These are phyloP conservation scores for Cladophialophora yegresii DNA, from an alignment of 2,329 filamentous ascomycete species.

Conservation along the genomic window DNA sequence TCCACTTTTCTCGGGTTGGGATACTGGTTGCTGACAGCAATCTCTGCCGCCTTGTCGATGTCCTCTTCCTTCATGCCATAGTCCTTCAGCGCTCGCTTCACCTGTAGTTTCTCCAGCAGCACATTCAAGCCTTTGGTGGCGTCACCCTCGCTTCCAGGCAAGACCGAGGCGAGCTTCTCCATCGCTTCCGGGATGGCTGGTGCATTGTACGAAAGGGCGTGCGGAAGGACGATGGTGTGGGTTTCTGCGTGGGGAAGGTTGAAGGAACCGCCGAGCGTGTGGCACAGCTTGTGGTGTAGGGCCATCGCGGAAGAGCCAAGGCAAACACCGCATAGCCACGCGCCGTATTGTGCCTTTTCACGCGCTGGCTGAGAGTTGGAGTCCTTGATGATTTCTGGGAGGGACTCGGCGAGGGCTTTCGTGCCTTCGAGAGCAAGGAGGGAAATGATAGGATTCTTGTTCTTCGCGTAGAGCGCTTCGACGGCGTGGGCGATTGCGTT, in stretches of 20 bases:
- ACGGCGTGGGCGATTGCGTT: conserved; percentile 69
- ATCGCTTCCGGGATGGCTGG: conserved; percentile 57
- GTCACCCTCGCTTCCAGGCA: conserved; percentile 61
- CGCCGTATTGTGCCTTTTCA: conserved; percentile 60
- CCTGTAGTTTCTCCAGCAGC: conserved; percentile 56
- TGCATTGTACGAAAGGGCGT: conserved; percentile 65
- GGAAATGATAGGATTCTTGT: conserved; percentile 62
- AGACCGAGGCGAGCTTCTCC: conserved; percentile 54
- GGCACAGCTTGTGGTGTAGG: conserved; percentile 69
- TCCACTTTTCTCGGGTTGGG: conserved; percentile 61
- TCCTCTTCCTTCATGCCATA: conserved; percentile 63
- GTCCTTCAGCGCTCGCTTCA: conserved; percentile 56
- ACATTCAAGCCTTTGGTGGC: conserved; percentile 60
- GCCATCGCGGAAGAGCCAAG: conserved; percentile 64
- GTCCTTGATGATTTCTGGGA: conserved; percentile 56
- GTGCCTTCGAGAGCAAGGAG: conserved; percentile 62
- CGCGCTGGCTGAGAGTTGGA: conserved; percentile 51
- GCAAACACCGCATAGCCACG: conserved; percentile 65
- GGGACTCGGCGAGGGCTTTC: conserved; percentile 54
- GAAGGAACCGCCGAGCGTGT: conserved; percentile 65
- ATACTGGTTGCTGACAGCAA: conserved; percentile 61
- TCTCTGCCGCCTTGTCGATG: conserved; percentile 61
- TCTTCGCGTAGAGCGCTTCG: conserved; percentile 64
- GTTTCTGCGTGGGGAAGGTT: conserved; percentile 67
- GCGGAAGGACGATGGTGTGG: conserved; percentile 64